Conservation (phyloP, 176 grass and related monocot species). For the Raddia distichophylla region DNA sequence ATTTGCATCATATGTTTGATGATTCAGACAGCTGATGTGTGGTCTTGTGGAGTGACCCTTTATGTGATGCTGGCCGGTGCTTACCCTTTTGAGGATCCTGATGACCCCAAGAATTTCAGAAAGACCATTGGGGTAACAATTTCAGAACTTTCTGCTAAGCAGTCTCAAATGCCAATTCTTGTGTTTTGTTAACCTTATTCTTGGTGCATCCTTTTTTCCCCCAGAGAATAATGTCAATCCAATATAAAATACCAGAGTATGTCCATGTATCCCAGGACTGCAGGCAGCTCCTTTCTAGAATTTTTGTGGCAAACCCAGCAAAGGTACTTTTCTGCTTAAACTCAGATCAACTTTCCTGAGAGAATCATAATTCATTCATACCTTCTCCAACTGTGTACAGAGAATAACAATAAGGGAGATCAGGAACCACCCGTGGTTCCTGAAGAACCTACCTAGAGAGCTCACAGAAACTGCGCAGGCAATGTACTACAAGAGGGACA, state of each 20-base stretch:
- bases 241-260: constrained; percentile 82
- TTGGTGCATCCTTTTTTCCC: constrained; percentile 21
- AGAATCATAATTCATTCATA: neutral
- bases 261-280: constrained; percentile 91
- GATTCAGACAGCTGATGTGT: constrained; percentile 77
- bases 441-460: constrained; percentile 89
- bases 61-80: constrained; percentile 90
- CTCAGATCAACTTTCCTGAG: neutral
- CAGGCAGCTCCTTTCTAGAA: constrained; percentile 66
- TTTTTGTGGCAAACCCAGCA: constrained; percentile 72
- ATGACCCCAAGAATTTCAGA: constrained; percentile 89
- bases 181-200: constrained; percentile 36
- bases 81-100: constrained; percentile 88
- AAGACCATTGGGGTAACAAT: constrained; percentile 80
- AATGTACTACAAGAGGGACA: constrained; percentile 82
- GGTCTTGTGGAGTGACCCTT: constrained; percentile 91
- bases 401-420: constrained; percentile 92
- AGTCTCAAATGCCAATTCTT: constrained; percentile 10
- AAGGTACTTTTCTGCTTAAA: constrained; percentile 49
- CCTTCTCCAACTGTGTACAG: constrained; percentile 42
- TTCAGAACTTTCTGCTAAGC: neutral
- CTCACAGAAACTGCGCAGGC: constrained; percentile 71
- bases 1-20: constrained; percentile 23
- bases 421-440: constrained; percentile 87
- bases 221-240: constrained; percentile 90